These are phyloP conservation scores for Phytophthora lateralis DNA, from an alignment of 352 stramenopile genomes.

Conservation along the genomic window DNA sequence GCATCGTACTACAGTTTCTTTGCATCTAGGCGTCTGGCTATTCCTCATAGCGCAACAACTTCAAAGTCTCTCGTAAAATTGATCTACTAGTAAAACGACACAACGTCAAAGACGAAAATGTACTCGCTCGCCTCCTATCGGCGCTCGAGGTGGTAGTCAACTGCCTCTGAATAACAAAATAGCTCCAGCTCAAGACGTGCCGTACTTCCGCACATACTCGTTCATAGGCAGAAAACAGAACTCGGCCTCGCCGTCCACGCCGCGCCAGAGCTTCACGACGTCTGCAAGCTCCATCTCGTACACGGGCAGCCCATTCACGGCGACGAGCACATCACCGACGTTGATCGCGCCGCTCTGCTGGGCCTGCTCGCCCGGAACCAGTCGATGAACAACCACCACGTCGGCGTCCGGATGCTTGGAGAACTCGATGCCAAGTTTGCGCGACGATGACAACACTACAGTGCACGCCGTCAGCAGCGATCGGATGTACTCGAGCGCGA, in stretches of 20 bases:
- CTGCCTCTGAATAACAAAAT: constrained; percentile 37
- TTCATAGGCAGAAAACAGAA: constrained; percentile 80
- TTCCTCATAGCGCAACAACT: constrained; percentile 1
- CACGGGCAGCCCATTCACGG: constrained; percentile 79
- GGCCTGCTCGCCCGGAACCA: constrained; percentile 66
- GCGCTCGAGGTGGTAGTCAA: constrained; percentile 13
- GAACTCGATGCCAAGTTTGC: constrained; percentile 83
- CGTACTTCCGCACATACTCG: constrained; percentile 75
- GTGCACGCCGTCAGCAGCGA: constrained; percentile 85
- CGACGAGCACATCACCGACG: constrained; percentile 75
- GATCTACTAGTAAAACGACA: constrained; percentile 28
- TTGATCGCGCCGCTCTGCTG: constrained; percentile 64
- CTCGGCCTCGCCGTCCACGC: constrained; percentile 73
- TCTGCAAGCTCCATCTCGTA: constrained; percentile 83
- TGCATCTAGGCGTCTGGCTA: background rate
- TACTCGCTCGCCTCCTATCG: constrained; percentile 19
- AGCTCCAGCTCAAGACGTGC: constrained; percentile 34
- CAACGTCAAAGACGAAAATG: constrained; percentile 21
- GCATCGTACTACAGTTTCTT: constrained; percentile 1
- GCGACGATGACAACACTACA: constrained; percentile 68
- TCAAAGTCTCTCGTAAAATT: constrained; percentile 4
- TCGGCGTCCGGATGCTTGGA: constrained; percentile 49
- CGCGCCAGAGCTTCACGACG: constrained; percentile 74
- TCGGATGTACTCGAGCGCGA: constrained; percentile 88
- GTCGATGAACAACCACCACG: constrained; percentile 62